Evolutionary conservation across 805 yeast species (phyloP).

Genomic region (Debaryomyces hansenii): DNA sequence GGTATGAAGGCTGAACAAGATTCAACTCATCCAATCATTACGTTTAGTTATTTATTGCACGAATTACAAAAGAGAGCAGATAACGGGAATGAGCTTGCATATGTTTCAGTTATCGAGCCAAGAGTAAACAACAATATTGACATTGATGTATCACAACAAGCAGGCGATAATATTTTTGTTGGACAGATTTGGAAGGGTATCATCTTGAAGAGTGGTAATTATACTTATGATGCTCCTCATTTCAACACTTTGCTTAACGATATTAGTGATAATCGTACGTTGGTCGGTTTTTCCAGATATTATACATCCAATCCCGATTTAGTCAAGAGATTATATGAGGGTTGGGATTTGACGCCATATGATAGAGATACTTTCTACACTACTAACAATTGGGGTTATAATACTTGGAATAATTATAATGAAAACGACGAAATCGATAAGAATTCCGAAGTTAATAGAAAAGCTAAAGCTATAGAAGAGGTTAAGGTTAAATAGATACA

Average conservation of each 20-base stretch:
- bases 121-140: conserved; percentile 15
- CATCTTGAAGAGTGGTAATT: conserved; percentile 15
- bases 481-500: too few relatives aligned
- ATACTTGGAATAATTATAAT: conserved; percentile 11
- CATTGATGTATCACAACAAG: neutral
- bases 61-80: conserved; percentile 30
- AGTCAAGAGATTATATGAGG: conserved; percentile 35
- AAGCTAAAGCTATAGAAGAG: too few relatives aligned
- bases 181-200: conserved; percentile 26
- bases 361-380: conserved; percentile 42
- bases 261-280: conserved; percentile 32
- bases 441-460: too few relatives aligned
- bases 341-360: conserved; percentile 33
- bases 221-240: conserved; percentile 10
- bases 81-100: conserved; percentile 30
- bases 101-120: conserved; percentile 31
- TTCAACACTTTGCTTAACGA: conserved; percentile 8
- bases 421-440: neutral
- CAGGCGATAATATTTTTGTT: conserved; percentile 22
- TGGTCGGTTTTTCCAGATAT: conserved; percentile 40
- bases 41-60: conserved; percentile 24
- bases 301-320: conserved; percentile 49
- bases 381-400: conserved; percentile 19
- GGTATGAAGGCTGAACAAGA: conserved; percentile 29
- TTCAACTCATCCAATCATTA: conserved; percentile 26